A percentile compares a stretch with the other conserved stretches of the same genome.
These are phyloP conservation scores for Phlyctochytrium bullatum DNA, from an alignment of 192 early-diverging fungal genomes.

Conservation along the genomic window DNA sequence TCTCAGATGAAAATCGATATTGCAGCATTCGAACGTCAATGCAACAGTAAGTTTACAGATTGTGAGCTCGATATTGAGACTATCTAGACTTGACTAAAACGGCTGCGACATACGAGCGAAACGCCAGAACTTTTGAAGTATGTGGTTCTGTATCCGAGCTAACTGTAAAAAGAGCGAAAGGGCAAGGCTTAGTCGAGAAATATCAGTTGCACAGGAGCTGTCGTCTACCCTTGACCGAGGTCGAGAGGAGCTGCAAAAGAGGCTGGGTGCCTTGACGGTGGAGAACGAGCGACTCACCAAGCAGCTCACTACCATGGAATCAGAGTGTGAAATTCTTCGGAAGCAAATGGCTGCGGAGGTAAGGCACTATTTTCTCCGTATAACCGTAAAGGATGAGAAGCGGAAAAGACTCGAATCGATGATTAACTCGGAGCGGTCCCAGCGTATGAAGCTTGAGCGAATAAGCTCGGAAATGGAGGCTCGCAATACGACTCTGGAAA, in stretches of 20 bases:
- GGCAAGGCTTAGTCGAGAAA: not conserved
- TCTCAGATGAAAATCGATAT: constrained; percentile 41
- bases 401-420: constrained; percentile 45
- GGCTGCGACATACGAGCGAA: not conserved
- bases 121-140: not conserved
- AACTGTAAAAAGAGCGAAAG: not conserved
- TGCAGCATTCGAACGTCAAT: constrained; percentile 43
- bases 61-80: not conserved
- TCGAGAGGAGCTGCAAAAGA: constrained; percentile 20
- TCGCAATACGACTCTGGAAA: not conserved
- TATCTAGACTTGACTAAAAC: not conserved
- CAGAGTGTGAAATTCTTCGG: not conserved
- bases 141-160: too few relatives aligned
- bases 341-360: not conserved
- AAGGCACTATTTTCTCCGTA: constrained; percentile 7
- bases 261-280: constrained; percentile 1
- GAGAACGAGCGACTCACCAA: not conserved
- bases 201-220: constrained; percentile 17
- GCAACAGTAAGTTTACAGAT: constrained; percentile 35
- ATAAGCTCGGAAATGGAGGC: not conserved
- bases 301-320: not conserved
- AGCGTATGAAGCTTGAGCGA: constrained; percentile 41
- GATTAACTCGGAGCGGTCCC: constrained; percentile 41
- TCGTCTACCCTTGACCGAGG: constrained; percentile 13
- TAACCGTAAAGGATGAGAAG: constrained; percentile 32